Percentiles rank a stretch among this genome's conserved stretches.
These are phyloP conservation scores for Fusarium torreyae DNA, from an alignment of 2,329 filamentous ascomycete genomes.

Conservation along the genomic window DNA sequence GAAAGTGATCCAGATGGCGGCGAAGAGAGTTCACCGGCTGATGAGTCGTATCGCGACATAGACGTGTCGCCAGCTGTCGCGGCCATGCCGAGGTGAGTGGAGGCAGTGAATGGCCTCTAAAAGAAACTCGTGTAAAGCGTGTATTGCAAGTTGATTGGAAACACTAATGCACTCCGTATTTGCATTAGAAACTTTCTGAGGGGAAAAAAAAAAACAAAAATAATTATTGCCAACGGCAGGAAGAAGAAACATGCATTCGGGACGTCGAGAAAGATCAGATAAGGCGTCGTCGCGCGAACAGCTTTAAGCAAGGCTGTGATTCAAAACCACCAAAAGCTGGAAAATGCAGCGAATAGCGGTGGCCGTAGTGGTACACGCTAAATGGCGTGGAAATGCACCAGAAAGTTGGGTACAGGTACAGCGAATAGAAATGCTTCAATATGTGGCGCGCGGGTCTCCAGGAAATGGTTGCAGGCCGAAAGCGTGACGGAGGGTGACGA, in stretches of 20 bases:
- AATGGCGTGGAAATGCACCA: conserved; percentile 36
- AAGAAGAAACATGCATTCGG: conserved; percentile 20
- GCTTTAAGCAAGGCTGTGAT: conserved; percentile 38
- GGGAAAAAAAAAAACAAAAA: conserved; percentile 3
- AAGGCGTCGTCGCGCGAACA: conserved; percentile 30
- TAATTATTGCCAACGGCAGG: conserved; percentile 6
- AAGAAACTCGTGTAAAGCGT: conserved; percentile 9
- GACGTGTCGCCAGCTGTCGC: conserved; percentile 52
- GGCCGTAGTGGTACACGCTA: conserved; percentile 39
- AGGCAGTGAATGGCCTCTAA: conserved; percentile 15
- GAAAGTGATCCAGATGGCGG: conserved; percentile 67
- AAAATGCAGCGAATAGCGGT: conserved; percentile 42
- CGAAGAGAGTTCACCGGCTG: conserved; percentile 66
- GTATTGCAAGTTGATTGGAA: conserved; percentile 20
- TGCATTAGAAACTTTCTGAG: conserved; percentile 12
- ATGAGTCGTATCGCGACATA: conserved; percentile 62
- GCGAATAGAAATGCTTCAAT: conserved; percentile 37
- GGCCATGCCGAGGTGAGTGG: conserved; percentile 46
- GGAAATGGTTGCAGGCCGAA: conserved; percentile 42
- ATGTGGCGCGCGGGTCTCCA: conserved; percentile 40
- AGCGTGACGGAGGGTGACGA: conserved; percentile 40
- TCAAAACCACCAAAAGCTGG: conserved; percentile 33
- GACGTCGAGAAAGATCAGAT: conserved; percentile 29
- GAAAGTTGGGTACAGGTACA: conserved; percentile 40
- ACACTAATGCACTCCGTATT: conserved; percentile 9